These are phyloP conservation scores for Dryas drummondii DNA, from an alignment of 306 rosid genomes.

Conservation along the genomic window DNA sequence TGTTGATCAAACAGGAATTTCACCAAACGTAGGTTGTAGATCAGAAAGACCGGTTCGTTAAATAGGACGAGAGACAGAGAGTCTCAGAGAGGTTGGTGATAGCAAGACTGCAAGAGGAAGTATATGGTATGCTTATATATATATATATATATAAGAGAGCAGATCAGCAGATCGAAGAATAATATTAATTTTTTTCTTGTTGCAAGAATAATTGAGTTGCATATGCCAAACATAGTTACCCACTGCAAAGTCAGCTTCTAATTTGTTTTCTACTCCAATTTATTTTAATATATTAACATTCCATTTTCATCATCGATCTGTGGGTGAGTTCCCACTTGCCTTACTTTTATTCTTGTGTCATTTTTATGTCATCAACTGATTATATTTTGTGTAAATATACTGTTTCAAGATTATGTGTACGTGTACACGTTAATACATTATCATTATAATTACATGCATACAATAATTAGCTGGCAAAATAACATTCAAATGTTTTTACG, in stretches of 20 bases:
- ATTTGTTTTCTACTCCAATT: not conserved
- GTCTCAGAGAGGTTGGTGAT: not conserved
- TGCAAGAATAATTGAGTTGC: not conserved
- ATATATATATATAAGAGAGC: not conserved
- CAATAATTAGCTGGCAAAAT: too few species aligned
- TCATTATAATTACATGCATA: too few species aligned
- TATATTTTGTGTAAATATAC: too few species aligned
- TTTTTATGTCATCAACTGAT: not conserved
- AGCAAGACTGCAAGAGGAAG: too few species aligned
- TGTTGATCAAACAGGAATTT: conserved; percentile 3
- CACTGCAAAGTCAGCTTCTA: not conserved
- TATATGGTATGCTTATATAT: not conserved
- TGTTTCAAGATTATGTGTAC: too few species aligned
- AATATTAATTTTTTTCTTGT: too few species aligned
- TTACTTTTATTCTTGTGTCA: not conserved
- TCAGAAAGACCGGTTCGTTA: too few species aligned
- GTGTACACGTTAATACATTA: too few species aligned
- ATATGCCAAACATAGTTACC: too few species aligned
- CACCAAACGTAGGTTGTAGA: too few species aligned
- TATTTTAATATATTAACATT: not conserved
- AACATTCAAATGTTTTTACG: too few species aligned
- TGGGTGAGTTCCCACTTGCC: not conserved
- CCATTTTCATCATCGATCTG: not conserved
- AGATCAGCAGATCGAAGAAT: not conserved
- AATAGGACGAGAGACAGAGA: too few species aligned